phyloP scores from a whole-genome alignment of 192 early-diverging fungal genomes.

The Podila epicladia region DNA sequence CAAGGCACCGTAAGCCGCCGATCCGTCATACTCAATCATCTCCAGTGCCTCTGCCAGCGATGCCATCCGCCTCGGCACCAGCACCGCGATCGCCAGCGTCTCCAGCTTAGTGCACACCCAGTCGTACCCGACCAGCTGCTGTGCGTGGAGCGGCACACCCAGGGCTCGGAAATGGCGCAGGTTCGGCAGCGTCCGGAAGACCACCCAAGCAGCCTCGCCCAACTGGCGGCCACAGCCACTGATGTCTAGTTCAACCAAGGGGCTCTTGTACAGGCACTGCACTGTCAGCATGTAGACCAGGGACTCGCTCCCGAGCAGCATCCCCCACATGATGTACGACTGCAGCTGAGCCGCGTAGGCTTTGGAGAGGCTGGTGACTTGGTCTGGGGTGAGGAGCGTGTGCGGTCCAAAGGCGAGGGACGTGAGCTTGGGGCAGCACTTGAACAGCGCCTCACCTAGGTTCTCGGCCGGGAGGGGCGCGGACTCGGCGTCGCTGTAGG shows the following conservation, averaged over 20 bases:
- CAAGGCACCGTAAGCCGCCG: not conserved
- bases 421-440: not conserved
- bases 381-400: not conserved
- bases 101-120: not conserved
- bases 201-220: not conserved
- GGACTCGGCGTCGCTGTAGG: not conserved
- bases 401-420: not conserved
- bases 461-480: not conserved
- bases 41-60: not conserved
- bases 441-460: not conserved
- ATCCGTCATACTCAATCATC: not conserved
- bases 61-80: not conserved
- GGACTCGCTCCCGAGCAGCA: not conserved
- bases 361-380: not conserved
- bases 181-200: not conserved
- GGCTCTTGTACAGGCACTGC: not conserved
- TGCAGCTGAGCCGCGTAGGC: not conserved
- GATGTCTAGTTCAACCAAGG: not conserved
- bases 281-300: not conserved
- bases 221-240: not conserved
- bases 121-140: not conserved
- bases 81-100: not conserved
- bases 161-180: not conserved
- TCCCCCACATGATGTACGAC: conserved; percentile 1
- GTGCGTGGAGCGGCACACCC: not conserved